A percentile compares a stretch with the other conserved stretches of the same genome.
These are phyloP conservation scores for Acer yangbiense DNA, from an alignment of 345 rosid species.

Conservation along the genomic window DNA sequence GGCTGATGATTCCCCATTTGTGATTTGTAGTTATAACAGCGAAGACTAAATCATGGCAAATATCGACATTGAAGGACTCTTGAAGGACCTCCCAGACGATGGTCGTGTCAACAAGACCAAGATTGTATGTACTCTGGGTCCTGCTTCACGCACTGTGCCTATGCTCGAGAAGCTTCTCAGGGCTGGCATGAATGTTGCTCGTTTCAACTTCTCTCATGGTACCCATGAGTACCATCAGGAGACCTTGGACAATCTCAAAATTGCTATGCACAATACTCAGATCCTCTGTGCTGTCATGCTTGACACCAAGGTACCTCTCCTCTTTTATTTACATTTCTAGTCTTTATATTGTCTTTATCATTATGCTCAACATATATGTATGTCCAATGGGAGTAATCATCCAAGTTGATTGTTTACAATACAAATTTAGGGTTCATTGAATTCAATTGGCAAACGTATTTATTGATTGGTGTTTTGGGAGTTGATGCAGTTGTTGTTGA, in stretches of 20 bases:
- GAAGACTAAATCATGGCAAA: constrained; percentile 54
- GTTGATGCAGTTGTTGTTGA: neutral
- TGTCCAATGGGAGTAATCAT: too few relatives aligned
- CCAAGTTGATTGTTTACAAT: too few relatives aligned
- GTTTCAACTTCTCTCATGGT: constrained; percentile 99
- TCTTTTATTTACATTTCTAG: neutral
- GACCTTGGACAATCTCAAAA: constrained; percentile 75
- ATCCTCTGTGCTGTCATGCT: constrained; percentile 79
- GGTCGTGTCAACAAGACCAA: constrained; percentile 78
- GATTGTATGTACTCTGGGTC: constrained; percentile 95
- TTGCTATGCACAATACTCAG: constrained; percentile 68
- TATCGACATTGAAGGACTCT: constrained; percentile 80
- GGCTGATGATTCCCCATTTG: too few relatives aligned
- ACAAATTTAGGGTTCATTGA: too few relatives aligned
- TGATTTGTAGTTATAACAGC: neutral
- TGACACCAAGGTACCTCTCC: constrained; percentile 60
- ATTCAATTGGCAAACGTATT: neutral
- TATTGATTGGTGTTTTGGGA: neutral
- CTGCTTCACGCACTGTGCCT: constrained; percentile 78
- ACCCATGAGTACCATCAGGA: constrained; percentile 91
- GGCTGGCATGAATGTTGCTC: constrained; percentile 97
- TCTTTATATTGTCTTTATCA: too few relatives aligned
- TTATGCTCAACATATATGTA: too few relatives aligned
- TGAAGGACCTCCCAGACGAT: constrained; percentile 62
- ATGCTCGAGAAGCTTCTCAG: constrained; percentile 88